Base-by-base conservation (phyloP, 2,329 filamentous ascomycete species). In the Alternaria gaisen region DNA sequence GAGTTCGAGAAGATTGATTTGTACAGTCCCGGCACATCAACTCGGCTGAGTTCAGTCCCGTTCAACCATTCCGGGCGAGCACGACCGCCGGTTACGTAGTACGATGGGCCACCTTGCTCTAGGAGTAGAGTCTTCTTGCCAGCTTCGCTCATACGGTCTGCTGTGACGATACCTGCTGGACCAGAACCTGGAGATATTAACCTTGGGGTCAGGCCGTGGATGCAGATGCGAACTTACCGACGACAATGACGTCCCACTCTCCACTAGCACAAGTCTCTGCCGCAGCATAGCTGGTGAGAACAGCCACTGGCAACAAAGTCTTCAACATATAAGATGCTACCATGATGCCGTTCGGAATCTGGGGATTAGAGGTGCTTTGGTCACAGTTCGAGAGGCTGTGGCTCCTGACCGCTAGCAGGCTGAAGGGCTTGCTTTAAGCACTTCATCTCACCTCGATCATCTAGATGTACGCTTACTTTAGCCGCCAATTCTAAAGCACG, bases 1-100 rank as follows among this genome's bases (percentile, higher is more conserved):
- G 71, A 70, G 7, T 78, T 76, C 20, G 71, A 70, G 68, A 85
- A 87, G 60, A 86, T 86, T 44, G 81, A 82, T 53, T 81, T 82
- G 75, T 84, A 75, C 2, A 86, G 73, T 11, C 84, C 84, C 3
- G 84, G 84, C 0, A 86, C 83, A 58, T 86, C 84, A 8, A 86
- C 84, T 42, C 84, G 80, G 58, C 81, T 83, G 11, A 86, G 70
- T 4, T 80, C 72, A 26, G 83, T 84, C 11, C 79, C 80, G 11
- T 79, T 67, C 18, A 87, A 74, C 84, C 84, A 86, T 12, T 65
- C 71, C 1, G 84, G 84, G 66, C 75, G 78, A 60, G 80, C 82
- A n/a, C 67, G 80, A 16, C 82, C 82, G 24, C 83, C 83, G 1
- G 81, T 83, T 32, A 84, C 70, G 38, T 81, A 81, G 58, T 85